phyloP scores from a whole-genome alignment of 2,329 filamentous ascomycete genomes.

The Cyphellophora europaea region DNA sequence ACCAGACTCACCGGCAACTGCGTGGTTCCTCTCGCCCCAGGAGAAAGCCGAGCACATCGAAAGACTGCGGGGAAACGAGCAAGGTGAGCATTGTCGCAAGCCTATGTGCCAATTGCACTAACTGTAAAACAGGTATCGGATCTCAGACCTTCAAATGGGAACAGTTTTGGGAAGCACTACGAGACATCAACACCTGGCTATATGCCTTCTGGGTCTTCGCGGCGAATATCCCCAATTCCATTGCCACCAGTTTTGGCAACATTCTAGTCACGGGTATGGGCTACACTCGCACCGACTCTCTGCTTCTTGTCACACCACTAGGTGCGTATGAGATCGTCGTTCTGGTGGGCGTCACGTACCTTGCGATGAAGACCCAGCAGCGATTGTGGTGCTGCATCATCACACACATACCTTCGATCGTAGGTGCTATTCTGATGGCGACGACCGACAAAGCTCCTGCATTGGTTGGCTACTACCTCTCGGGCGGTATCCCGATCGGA shows the following conservation, averaged over 20 bases:
- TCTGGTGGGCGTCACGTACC: slow-evolving; percentile 27
- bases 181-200: slow-evolving; percentile 26
- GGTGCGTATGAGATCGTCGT: slow-evolving; percentile 30
- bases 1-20: slow-evolving; percentile 24
- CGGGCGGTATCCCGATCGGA: slow-evolving; percentile 28
- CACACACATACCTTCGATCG: slow-evolving; percentile 26
- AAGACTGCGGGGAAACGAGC: too few relatives aligned
- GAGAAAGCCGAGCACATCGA: too few relatives aligned
- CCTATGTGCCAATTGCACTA: slow-evolving; percentile 27
- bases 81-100: too few relatives aligned
- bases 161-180: slow-evolving; percentile 25
- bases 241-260: slow-evolving; percentile 28
- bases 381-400: slow-evolving; percentile 27
- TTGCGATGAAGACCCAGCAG: slow-evolving; percentile 27
- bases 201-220: slow-evolving; percentile 30
- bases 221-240: slow-evolving; percentile 29
- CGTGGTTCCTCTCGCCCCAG: slow-evolving; percentile 22
- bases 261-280: slow-evolving; percentile 30
- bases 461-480: slow-evolving; percentile 30
- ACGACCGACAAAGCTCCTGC: slow-evolving; percentile 27
- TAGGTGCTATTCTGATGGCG: slow-evolving; percentile 30
- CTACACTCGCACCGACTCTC: slow-evolving; percentile 23
- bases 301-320: slow-evolving; percentile 28
- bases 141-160: slow-evolving; percentile 26
- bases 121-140: slow-evolving; percentile 29